Percentiles rank a stretch among this genome's conserved stretches.
Conservation (phyloP, 75 land plant species). For the Larix kaempferi region DNA sequence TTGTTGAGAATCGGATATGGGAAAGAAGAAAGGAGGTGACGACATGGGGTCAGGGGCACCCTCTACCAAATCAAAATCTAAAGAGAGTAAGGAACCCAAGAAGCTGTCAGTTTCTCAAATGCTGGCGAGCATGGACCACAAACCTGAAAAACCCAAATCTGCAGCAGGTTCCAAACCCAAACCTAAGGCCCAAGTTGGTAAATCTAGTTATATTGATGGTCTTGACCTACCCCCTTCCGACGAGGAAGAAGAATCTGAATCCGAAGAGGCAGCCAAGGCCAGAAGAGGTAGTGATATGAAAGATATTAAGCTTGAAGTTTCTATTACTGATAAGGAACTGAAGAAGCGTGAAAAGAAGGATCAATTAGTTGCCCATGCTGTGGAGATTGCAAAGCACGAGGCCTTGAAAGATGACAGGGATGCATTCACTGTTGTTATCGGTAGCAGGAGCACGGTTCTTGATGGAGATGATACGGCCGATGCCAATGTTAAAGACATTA, state of each 20-base stretch:
- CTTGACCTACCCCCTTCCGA: conserved; percentile 92
- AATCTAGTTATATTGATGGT: conserved; percentile 58
- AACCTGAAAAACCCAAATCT: conserved; percentile 41
- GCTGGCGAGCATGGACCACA: conserved; percentile 57
- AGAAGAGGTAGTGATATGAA: conserved; percentile 4
- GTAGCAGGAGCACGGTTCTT: conserved; percentile 48
- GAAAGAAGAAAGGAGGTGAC: conserved; percentile 14
- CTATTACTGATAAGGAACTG: conserved; percentile 52
- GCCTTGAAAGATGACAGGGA: conserved; percentile 84
- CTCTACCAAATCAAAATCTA: not conserved
- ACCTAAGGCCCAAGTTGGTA: conserved; percentile 32
- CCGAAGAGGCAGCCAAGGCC: conserved; percentile 22
- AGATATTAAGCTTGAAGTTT: not conserved
- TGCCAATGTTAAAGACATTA: conserved; percentile 88
- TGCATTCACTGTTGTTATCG: conserved; percentile 91
- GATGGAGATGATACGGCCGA: conserved; percentile 64
- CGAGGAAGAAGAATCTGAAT: conserved; percentile 62
- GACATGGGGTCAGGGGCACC: conserved; percentile 6
- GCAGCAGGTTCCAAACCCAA: conserved; percentile 25
- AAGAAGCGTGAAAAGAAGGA: conserved; percentile 95
- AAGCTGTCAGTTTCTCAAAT: conserved; percentile 72
- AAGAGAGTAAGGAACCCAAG: conserved; percentile 18
- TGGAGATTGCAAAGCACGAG: conserved; percentile 63
- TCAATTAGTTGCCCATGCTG: conserved; percentile 49
- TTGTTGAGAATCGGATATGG: conserved; percentile 8